phyloP scores from a whole-genome alignment of 176 grass and related monocot genomes.

The Miscanthus lutarioriparius region DNA sequence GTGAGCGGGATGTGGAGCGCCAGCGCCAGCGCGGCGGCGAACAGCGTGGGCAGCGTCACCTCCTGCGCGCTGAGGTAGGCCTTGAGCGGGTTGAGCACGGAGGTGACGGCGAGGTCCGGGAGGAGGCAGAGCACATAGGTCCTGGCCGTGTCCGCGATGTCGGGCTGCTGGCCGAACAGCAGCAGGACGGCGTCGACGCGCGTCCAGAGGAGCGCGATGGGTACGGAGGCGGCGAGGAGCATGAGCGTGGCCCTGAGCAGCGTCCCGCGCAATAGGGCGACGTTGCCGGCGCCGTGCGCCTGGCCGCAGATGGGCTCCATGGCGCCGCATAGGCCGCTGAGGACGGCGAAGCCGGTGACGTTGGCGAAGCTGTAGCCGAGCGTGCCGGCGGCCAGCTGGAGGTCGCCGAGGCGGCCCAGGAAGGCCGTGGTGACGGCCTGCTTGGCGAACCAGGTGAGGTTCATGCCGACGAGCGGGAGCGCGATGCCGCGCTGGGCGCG shows the following conservation, averaged over 20 bases:
- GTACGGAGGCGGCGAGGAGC: conserved; percentile 55
- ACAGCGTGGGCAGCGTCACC: conserved; percentile 71
- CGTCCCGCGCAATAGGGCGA: conserved; percentile 58
- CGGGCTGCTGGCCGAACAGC: conserved; percentile 64
- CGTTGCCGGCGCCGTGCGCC: conserved; percentile 83
- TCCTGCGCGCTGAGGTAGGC: conserved; percentile 81
- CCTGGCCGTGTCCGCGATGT: conserved; percentile 56
- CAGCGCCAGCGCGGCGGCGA: conserved; percentile 47
- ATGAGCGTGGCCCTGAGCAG: conserved; percentile 62
- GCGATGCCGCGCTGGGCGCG: conserved; percentile 70
- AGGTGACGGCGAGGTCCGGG: conserved; percentile 66
- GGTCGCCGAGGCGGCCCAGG: conserved; percentile 73
- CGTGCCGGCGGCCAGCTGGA: conserved; percentile 70
- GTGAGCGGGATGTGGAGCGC: conserved; percentile 74
- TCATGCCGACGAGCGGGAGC: conserved; percentile 70
- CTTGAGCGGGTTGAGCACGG: conserved; percentile 75
- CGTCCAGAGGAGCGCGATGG: conserved; percentile 71
- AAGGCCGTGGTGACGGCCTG: conserved; percentile 66
- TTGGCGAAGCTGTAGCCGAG: conserved; percentile 92
- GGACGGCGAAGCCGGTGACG: conserved; percentile 80
- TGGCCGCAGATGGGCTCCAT: conserved; percentile 97
- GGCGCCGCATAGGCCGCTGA: conserved; percentile 72
- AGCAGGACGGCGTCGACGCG: conserved; percentile 66
- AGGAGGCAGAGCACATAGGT: conserved; percentile 52
- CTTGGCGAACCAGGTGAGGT: conserved; percentile 88